Conservation (phyloP, 257 asterid species). For the Solanum verrucosum region DNA sequence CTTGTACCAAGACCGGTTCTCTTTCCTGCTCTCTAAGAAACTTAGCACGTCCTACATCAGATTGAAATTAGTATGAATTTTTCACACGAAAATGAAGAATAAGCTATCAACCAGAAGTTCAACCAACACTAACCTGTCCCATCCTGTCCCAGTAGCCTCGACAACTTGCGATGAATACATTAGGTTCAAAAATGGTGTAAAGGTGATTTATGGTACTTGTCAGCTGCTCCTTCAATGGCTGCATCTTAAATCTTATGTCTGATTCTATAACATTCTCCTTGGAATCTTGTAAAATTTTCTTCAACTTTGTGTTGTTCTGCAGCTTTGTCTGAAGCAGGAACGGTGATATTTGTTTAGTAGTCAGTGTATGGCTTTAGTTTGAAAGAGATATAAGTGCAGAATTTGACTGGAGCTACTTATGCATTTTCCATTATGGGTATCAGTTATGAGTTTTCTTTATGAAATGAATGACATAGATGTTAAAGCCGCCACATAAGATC, state of each 20-base stretch:
- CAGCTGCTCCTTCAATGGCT: constrained; percentile 36
- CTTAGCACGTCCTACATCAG: constrained; percentile 29
- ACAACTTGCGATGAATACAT: constrained; percentile 34
- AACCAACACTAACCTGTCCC: constrained; percentile 30
- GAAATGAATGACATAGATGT: background rate
- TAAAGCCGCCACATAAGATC: background rate
- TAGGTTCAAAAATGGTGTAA: constrained; percentile 29
- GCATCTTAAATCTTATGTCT: constrained; percentile 38
- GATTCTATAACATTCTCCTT: constrained; percentile 34
- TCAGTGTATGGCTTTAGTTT: background rate
- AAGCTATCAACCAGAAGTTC: background rate
- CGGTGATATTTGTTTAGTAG: background rate
- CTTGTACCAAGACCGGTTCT: constrained; percentile 45
- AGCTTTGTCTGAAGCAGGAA: constrained; percentile 22
- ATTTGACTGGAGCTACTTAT: background rate
- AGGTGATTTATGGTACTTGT: constrained; percentile 30
- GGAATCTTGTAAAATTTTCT: constrained; percentile 40
- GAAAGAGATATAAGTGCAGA: background rate
- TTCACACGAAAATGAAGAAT: background rate
- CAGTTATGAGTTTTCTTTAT: background rate
- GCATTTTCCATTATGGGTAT: background rate
- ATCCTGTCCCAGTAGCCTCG: constrained; percentile 49
- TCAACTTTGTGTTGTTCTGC: constrained; percentile 35
- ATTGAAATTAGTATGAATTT: background rate
- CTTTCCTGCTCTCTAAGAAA: constrained; percentile 44